Evolutionary conservation across 2,329 filamentous ascomycete species (phyloP), one percentile per base, ranked within the genome.

Genomic region (Ascocoryne sarcoides): DNA sequence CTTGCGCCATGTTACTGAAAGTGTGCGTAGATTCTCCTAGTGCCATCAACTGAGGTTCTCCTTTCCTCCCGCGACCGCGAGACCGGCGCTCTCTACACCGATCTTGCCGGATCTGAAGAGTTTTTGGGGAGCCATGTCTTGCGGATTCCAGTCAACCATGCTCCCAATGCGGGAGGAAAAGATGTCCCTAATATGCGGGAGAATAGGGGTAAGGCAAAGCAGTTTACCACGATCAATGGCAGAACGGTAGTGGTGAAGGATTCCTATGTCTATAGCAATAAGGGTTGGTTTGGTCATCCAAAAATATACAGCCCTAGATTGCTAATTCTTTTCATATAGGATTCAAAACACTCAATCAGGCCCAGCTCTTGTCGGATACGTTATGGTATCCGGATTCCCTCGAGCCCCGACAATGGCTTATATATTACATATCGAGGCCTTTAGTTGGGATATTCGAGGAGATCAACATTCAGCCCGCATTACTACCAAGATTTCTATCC

Each of bases 61-160:
- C 76, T 95, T 58, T 85, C 83, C 58, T 82, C 79, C 61, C 84
- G 84, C 68, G 92, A 98, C 65, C 78, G 80, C 61, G 92, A 96
- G 63, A 84, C 82, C 53, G 84, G 84, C 62, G 71, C 77, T 50
- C 69, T 75, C 43, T 83, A 88, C 63, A 70, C 79, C 54, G 90
- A 96, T 60, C 75, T 94, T 52, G 81, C 90, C 57, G 76, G 78
- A 46, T 88, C 85, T 42, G 92, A 98, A 62, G 92, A 98, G 55
- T 96, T 98, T 62, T 75, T 98, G 43, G 87, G 81, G 48, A 96
- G 92, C 69, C 92, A 98, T 83, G 88, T 96, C 43, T 72, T 98
- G 59, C 86, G 89, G 54, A 79, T 95, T 52, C 82, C 86, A 31
- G 67, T 66, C 38, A 67, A 67, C 43, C 64, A 70, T 43, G 65